Conservation (phyloP, 225 moss, liverwort and hornwort genomes). For the Thuidium tamariscinum region DNA sequence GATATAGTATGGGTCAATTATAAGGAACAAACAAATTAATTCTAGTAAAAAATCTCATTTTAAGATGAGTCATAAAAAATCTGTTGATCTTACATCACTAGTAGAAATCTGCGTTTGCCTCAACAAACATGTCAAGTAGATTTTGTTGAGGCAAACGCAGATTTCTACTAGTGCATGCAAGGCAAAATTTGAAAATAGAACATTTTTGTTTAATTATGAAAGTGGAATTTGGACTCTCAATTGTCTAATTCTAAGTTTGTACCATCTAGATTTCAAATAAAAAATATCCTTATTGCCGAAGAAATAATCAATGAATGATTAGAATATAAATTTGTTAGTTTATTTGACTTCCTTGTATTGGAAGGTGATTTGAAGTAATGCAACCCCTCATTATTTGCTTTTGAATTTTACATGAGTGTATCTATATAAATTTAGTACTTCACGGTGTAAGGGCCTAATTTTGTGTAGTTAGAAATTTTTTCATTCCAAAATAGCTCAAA, state of each 20-base stretch:
- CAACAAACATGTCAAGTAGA: no score
- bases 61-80: neutral
- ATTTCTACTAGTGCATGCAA: no score
- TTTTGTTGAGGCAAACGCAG: no score
- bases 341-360: neutral
- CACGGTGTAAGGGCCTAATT: neutral
- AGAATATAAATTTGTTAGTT: neutral
- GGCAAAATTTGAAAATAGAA: neutral
- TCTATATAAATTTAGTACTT: rapidly evolving
- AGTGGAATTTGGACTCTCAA: rapidly evolving
- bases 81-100: neutral
- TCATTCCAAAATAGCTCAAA: rapidly evolving
- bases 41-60: neutral
- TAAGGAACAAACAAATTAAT: rapidly evolving
- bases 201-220: neutral
- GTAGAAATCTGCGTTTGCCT: no score
- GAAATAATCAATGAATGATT: neutral
- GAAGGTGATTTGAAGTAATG: neutral
- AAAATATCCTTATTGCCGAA: rapidly evolving
- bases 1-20: neutral
- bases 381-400: neutral
- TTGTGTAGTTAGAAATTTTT: neutral
- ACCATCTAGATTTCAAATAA: neutral
- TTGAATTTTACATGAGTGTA: neutral
- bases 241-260: neutral